phyloP scores from a whole-genome alignment of 352 stramenopile genomes.

The Phytopythium sindhum region DNA sequence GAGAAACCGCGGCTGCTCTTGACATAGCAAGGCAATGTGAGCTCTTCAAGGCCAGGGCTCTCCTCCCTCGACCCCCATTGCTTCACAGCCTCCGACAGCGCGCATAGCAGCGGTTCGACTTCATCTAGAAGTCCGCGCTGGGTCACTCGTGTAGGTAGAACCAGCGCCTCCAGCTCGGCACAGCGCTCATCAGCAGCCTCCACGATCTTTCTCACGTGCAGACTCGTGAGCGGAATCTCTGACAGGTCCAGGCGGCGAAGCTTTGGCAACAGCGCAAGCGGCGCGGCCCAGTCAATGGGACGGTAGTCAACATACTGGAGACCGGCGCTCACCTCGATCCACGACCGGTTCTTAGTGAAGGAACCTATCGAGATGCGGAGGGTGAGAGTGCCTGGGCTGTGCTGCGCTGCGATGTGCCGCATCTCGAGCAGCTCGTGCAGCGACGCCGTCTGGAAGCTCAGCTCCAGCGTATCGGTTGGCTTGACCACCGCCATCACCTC shows the following conservation, averaged over 20 bases:
- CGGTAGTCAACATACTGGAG: neutral
- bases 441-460: neutral
- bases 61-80: neutral
- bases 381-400: neutral
- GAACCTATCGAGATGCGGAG: neutral
- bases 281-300: neutral
- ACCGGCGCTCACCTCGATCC: neutral
- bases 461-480: neutral
- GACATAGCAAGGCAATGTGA: neutral
- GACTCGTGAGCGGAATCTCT: neutral
- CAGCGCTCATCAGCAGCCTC: neutral
- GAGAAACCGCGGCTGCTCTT: neutral
- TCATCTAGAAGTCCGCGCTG: neutral
- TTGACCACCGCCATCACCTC: neutral
- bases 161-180: neutral
- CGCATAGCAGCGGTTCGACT: neutral
- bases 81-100: neutral
- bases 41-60: neutral
- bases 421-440: neutral
- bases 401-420: neutral
- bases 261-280: neutral
- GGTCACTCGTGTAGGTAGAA: neutral
- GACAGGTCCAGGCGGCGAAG: neutral
- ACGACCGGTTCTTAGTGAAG: neutral
- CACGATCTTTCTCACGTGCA: neutral